These are phyloP conservation scores for Cryptococcus wingfieldii DNA, from an alignment of 1,284 basidiomycete species.

Conservation along the genomic window DNA sequence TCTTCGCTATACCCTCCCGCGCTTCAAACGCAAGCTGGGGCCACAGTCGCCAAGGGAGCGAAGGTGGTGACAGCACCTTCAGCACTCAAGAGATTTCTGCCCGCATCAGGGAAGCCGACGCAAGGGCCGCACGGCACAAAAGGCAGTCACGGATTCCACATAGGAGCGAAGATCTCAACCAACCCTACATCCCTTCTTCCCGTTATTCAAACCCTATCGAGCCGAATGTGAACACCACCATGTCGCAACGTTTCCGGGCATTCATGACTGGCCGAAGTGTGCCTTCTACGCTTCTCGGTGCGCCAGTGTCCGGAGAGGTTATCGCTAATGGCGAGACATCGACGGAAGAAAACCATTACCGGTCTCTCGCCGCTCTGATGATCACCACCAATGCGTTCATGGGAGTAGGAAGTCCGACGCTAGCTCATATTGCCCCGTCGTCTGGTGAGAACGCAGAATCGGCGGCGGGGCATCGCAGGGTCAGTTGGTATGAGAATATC, in stretches of 20 bases:
- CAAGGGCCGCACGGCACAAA: conserved; percentile 9
- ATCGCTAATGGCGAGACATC: background rate
- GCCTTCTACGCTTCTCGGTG: conserved; percentile 15
- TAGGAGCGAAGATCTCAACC: conserved; percentile 26
- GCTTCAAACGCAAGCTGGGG: background rate
- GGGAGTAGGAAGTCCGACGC: conserved; percentile 18
- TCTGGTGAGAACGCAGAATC: conserved; percentile 27
- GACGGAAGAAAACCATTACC: conserved; percentile 4
- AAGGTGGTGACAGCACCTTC: background rate
- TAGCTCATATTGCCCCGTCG: conserved; percentile 28
- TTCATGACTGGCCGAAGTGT: conserved; percentile 5
- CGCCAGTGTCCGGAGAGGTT: background rate
- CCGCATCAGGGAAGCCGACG: background rate
- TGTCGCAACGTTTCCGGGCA: conserved; percentile 16
- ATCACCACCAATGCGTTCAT: conserved; percentile 24
- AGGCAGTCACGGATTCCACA: conserved; percentile 12
- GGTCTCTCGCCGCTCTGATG: conserved; percentile 28
- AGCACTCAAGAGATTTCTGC: background rate
- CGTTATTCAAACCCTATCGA: conserved; percentile 15
- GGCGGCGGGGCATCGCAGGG: conserved; percentile 19
- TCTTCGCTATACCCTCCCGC: conserved; percentile 8
- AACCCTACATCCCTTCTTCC: conserved; percentile 30
- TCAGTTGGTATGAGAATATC: conserved; percentile 25
- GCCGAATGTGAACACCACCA: conserved; percentile 15
- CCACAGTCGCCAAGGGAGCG: conserved; percentile 4